Conservation (phyloP, 306 rosid genomes). For the Quercus ilex region DNA sequence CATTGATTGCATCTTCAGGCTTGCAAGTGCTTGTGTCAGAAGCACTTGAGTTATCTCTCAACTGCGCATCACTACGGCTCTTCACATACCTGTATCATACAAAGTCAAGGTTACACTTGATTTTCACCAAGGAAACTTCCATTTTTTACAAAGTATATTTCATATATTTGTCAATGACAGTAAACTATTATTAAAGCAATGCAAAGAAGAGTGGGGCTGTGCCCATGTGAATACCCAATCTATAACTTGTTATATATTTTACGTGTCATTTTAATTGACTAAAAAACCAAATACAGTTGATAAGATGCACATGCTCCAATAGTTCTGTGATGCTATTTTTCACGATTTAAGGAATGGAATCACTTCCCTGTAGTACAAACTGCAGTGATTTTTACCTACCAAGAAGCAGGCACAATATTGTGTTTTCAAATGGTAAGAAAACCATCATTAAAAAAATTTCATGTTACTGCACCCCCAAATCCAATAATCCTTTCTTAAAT, state of each 20-base stretch:
- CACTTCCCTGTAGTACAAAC: not conserved
- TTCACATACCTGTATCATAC: constrained; percentile 70
- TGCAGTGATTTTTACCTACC: not conserved
- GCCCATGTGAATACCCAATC: not conserved
- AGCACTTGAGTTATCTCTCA: constrained; percentile 34
- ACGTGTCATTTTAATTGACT: not conserved
- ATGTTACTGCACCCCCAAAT: too few relatives aligned
- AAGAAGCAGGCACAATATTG: not conserved
- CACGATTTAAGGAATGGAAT: not conserved
- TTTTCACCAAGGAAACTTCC: not conserved
- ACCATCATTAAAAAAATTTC: not conserved
- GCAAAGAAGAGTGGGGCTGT: not conserved
- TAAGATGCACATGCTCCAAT: not conserved
- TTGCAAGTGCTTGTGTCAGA: constrained; percentile 42
- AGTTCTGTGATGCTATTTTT: not conserved
- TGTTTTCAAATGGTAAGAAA: not conserved
- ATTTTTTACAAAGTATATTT: not conserved
- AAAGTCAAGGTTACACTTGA: not conserved
- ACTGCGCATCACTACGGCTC: constrained; percentile 85
- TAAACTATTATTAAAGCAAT: not conserved
- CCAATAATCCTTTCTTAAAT: not conserved
- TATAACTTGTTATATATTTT: not conserved
- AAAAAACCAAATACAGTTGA: not conserved
- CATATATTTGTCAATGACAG: not conserved
- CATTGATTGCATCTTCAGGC: constrained; percentile 50